phyloP scores from a whole-genome alignment of 768 basidiomycete species.

The Lactarius pseudohatsudake region DNA sequence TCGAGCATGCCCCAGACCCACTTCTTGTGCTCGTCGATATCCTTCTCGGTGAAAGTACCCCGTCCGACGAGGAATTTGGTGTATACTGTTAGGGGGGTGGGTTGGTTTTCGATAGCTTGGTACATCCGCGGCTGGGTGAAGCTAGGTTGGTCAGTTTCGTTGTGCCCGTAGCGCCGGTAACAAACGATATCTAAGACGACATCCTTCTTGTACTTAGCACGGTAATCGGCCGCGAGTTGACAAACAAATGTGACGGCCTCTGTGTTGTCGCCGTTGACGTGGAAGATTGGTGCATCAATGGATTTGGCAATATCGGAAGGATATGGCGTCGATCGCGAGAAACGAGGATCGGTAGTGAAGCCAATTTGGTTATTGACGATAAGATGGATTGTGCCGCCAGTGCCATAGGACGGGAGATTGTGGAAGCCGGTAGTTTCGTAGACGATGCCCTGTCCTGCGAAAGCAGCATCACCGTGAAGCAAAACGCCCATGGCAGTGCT shows the following conservation, averaged over 20 bases:
- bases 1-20: slow-evolving; percentile 99
- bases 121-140: slow-evolving; percentile 99
- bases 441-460: slow-evolving; percentile 96
- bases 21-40: slow-evolving; percentile 97
- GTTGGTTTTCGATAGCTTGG: slow-evolving; percentile 92
- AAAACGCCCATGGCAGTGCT: slow-evolving; percentile 91
- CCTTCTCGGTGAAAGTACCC: slow-evolving; percentile 91
- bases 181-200: slow-evolving; percentile 99
- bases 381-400: slow-evolving; percentile 96
- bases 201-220: slow-evolving; percentile 98
- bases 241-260: slow-evolving; percentile 99
- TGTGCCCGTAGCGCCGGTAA: slow-evolving; percentile 99
- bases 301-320: slow-evolving; percentile 98
- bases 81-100: slow-evolving; percentile 89
- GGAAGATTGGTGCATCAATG: slow-evolving; percentile 98
- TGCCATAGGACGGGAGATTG: slow-evolving; percentile 92
- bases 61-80: slow-evolving; percentile 87
- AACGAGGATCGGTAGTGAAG: slow-evolving; percentile 98
- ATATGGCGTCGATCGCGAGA: slow-evolving; percentile 96
- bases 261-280: slow-evolving; percentile 98
- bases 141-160: slow-evolving; percentile 97
- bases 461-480: slow-evolving; percentile 97
- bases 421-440: slow-evolving; percentile 99
- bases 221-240: slow-evolving; percentile 96
- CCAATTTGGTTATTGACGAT: slow-evolving; percentile 99